Evolutionary conservation across 257 asterid genomes (phyloP), one percentile per base, ranked within the genome.

Genomic region (Lavandula angustifolia): DNA sequence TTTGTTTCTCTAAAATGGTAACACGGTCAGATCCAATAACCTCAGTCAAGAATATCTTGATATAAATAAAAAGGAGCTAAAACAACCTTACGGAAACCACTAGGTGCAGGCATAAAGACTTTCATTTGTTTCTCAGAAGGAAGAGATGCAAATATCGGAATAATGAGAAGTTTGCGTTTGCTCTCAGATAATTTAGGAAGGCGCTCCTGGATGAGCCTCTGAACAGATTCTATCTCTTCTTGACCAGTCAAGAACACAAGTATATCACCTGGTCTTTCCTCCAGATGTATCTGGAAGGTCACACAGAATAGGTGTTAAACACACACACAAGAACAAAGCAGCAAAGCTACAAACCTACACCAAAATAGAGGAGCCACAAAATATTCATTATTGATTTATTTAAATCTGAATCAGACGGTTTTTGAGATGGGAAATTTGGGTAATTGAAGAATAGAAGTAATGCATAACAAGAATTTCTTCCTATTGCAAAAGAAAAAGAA

Each of bases 181-280:
- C 71, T 72, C 79, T 85, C 98, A 31, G 96, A 84, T 51, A 89
- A 76, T 47, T 82, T 89, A 14, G 81, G 88, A 69, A 87, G 81
- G 65, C 84, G 90, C 59, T 89, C 97, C 47, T 76, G 84, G 69
- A 89, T 71, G 70, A 89, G 94, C 76, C 97, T 89, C 82, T 89
- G 87, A 53, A 87, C 81, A 52, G 97, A 89, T 84, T 92, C 99
- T 70, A 92, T 92, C 79, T 92, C 99, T 75, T 92, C 99, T 78
- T 92, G 99, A 67, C 99, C 98, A 68, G 98, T 89, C 78, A 92
- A 80, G 76, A 92, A 92, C 71, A 92, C 98, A 65, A 92, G 96
- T 74, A 92, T 70, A 79, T 92, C 98, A 46, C 98, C 98, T 33
- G 92, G 88, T 22, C 84, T 84, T 74, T 92, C 96, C 67, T 87